A percentile compares a stretch with the other conserved stretches of the same genome.
Evolutionary conservation across 208 protist genomes (phyloP).

Genomic region (Wallacemonas collosoma): DNA sequence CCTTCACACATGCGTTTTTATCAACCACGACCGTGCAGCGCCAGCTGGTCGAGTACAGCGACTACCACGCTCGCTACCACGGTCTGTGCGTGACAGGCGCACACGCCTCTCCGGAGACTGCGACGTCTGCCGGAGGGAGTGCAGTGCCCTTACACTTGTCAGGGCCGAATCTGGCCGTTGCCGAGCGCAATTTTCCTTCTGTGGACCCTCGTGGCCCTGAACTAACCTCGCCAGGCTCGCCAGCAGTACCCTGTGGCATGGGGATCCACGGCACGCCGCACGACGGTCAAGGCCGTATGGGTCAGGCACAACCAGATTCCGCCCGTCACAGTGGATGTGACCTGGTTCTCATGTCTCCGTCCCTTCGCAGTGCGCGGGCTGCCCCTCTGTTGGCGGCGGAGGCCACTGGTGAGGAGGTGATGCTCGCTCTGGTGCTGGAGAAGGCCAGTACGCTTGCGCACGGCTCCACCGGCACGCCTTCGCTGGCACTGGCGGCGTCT

Average conservation of each 20-base stretch:
- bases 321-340: background rate
- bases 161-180: background rate
- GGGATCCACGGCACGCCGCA: background rate
- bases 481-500: background rate
- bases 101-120: background rate
- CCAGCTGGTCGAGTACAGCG: slow-evolving; percentile 37
- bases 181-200: background rate
- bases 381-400: slow-evolving; percentile 7
- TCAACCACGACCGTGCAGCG: slow-evolving; percentile 44
- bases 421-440: slow-evolving; percentile 13
- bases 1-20: slow-evolving; percentile 48
- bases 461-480: background rate
- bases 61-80: slow-evolving; percentile 19
- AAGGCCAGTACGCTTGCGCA: slow-evolving; percentile 5
- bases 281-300: background rate
- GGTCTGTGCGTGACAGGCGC: slow-evolving; percentile 17
- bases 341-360: slow-evolving; percentile 1
- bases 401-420: slow-evolving; percentile 16
- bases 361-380: slow-evolving; percentile 6
- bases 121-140: too few relatives aligned
- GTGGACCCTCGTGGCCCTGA: background rate
- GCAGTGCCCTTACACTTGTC: background rate
- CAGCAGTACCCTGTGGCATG: background rate
- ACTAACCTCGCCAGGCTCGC: slow-evolving; percentile 1
- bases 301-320: background rate